Base-by-base conservation (phyloP, 768 basidiomycete genomes). In the Sarcodon aspratus region DNA sequence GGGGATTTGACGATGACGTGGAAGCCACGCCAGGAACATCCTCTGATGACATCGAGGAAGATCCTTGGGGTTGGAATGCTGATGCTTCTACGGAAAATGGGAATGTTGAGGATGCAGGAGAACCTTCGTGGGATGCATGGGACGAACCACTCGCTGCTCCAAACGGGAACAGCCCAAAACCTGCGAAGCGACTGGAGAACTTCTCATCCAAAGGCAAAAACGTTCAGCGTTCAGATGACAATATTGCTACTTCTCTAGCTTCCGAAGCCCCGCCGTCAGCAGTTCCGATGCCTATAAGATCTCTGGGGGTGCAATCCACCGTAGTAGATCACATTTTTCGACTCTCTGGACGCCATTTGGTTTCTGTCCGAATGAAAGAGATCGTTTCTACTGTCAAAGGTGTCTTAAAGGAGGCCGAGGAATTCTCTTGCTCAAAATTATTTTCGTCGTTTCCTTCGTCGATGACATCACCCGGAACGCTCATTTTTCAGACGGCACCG, bases 31-130 rank as follows among this genome's bases (percentile, higher is more conserved):
- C 58, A 5, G 71, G 71, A 35, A 31, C 45, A 3, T 46, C 11
- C 9, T 44, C 47, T 9, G 52, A 32, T 3, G 55, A 56, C 8
- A 59, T 58, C 11, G 74, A 77, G 53, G 67, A 63, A 12, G 79
- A 82, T 55, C 78, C 84, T 0, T 90, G 88, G 87, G 88, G 81
- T 2, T 87, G 80, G 80, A 80, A 85, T 36, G 78, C 79, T 37
- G 78, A 78, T 32, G 70, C 70, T 10, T 69, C 63, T 44, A 52
- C 48, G 10, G 47, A 65, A 6, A 45, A 59, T 9, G 62, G 53
- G 13, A 63, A 68, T 18, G 57, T 59, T 4, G 56, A 66, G 3
- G 47, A 57, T 17, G 44, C 49, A 74, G 85, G 85, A 43, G 69
- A 64, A 46, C 77, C 85, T 52, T 79, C 83, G 2, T 86, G 85